Percentiles rank a stretch among this genome's conserved stretches.
Conservation (phyloP, 345 rosid species). For the Citrus maxima region DNA sequence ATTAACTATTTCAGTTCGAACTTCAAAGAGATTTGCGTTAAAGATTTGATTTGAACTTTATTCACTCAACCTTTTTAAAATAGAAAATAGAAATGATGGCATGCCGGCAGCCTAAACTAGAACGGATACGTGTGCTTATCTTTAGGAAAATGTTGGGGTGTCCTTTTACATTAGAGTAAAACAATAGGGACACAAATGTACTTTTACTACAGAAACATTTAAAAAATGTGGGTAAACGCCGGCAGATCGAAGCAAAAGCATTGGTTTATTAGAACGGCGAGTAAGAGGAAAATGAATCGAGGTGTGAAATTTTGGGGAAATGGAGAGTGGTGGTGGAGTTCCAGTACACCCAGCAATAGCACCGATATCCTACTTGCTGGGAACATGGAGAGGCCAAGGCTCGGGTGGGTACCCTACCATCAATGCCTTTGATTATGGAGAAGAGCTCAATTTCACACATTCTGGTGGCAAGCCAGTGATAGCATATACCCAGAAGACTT, state of each 20-base stretch:
- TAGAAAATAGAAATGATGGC: no score
- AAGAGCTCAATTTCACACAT: constrained; percentile 63
- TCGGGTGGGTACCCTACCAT: constrained; percentile 66
- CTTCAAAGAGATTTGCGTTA: no score
- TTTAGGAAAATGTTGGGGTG: background rate
- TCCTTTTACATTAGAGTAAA: background rate
- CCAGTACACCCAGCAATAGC: constrained; percentile 51
- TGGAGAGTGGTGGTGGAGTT: background rate
- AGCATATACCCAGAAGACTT: constrained; percentile 62
- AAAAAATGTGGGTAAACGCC: background rate
- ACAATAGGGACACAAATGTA: accelerated
- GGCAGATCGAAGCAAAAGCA: background rate
- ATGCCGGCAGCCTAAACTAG: no score
- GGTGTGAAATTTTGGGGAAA: background rate
- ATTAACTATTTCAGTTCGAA: no score
- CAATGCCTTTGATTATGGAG: constrained; percentile 56
- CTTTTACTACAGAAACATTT: no score
- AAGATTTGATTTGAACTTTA: no score
- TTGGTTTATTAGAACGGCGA: background rate
- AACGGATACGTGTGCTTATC: background rate
- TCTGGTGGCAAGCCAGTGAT: constrained; percentile 76
- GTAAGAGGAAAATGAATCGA: background rate
- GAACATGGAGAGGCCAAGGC: constrained; percentile 81
- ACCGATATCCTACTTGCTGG: constrained; percentile 56
- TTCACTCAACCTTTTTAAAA: no score